Base-by-base conservation (phyloP, 108 stramenopile species). In the Nannochloropsis salina region DNA sequence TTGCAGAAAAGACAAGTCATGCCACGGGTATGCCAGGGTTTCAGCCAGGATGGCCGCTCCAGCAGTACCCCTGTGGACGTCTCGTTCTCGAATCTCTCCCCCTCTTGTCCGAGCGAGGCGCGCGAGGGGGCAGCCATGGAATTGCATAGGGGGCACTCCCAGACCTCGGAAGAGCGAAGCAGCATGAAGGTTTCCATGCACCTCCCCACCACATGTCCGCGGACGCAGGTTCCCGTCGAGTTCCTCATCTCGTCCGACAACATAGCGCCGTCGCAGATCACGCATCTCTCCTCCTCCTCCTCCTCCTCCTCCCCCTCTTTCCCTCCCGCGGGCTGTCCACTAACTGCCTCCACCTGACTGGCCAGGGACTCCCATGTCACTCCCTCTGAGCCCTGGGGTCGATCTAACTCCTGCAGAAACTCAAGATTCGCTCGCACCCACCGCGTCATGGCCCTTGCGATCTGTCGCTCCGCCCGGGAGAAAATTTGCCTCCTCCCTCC, bases 81-180 rank as follows among this genome's bases (percentile, higher is more conserved):
- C 4, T 74, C 61, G 6, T 74, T 6, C 4, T 74, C 61, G 31
- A 31, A 31, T 31, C 1, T 74, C 6, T 6, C 61, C 6, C 6
- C 8, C 61, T 74, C 8, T 6, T 6, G 3, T 74, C 31, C 31
- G 0, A 31, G 31, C 31, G 31, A 31, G 31, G 31, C 31, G 31
- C 31, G 31, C 31, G 61, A 74, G n/a, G 61, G 61, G n/a, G 20
- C 15, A n/a, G 61, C 61, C 61, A 74, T 74, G 20, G 61, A 74
- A n/a, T n/a, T 74, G n/a, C 61, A 74, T n/a, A 74, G n/a, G 61
- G 61, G 61, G n/a, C 61, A 74, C 8, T 74, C 61, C 61, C 61
- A 74, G n/a, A n/a, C 15, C n/a, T 74, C 61, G 20, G 61, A n/a
- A n/a, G 61, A n/a, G 20, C 61, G 15, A n/a, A 74, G 1, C 61